A percentile compares a stretch with the other conserved stretches of the same genome.
These are phyloP conservation scores for Kentomonas sorsogonicus DNA, from an alignment of 208 protist genomes.

Conservation along the genomic window DNA sequence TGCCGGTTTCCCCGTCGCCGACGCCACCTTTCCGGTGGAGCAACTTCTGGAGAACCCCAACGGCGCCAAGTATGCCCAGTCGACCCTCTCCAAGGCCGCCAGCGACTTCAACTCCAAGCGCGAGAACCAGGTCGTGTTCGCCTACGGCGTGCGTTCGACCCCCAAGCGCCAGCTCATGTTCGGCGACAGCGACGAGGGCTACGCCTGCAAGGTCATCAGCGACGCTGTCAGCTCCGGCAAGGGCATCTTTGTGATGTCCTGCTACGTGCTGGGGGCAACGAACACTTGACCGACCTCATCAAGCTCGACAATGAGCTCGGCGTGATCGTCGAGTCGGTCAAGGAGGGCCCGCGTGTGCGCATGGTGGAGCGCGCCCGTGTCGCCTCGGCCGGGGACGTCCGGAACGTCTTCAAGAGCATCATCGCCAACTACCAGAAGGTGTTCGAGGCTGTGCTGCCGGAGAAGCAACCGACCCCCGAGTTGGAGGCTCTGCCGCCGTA, in stretches of 20 bases:
- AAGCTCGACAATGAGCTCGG: conserved; percentile 76
- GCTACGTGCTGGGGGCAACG: conserved; percentile 69
- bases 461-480: conserved; percentile 74
- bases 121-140: conserved; percentile 82
- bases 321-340: conserved; percentile 82
- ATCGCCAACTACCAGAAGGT: conserved; percentile 67
- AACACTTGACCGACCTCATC: conserved; percentile 78
- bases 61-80: conserved; percentile 23
- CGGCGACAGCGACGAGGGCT: conserved; percentile 55
- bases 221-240: conserved; percentile 43
- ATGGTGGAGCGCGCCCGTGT: conserved; percentile 70
- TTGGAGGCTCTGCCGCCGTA: conserved; percentile 83
- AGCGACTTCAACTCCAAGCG: conserved; percentile 50
- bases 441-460: conserved; percentile 70
- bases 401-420: conserved; percentile 51
- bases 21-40: conserved; percentile 63
- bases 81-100: conserved; percentile 29
- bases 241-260: conserved; percentile 64
- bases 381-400: conserved; percentile 46
- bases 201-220: conserved; percentile 60
- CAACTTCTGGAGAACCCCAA: conserved; percentile 40
- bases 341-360: conserved; percentile 77
- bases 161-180: conserved; percentile 82
- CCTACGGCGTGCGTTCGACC: conserved; percentile 76
- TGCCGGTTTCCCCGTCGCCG: conserved; percentile 61